These are phyloP conservation scores for Chlamydomonas urium DNA, from an alignment of 139 green algal genomes.

Conservation along the genomic window DNA sequence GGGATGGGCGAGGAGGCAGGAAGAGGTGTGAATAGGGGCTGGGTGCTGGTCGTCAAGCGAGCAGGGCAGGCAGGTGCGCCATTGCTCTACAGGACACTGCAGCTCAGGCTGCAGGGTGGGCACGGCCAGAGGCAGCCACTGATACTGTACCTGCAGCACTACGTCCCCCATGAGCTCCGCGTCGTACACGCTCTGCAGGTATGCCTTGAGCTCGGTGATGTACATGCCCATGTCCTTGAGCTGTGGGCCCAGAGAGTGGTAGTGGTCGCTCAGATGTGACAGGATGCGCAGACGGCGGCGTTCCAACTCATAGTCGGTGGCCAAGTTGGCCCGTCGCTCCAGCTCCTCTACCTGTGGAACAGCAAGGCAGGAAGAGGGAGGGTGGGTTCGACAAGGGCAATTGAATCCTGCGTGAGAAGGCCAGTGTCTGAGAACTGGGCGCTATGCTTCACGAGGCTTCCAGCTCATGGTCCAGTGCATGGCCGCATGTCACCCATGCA, in stretches of 20 bases:
- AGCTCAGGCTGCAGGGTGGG: too few species aligned
- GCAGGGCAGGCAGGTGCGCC: too few species aligned
- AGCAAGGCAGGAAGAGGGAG: background rate
- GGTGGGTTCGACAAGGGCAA: background rate
- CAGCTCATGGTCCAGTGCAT: constrained; percentile 1
- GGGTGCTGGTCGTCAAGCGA: too few species aligned
- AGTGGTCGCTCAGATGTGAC: constrained; percentile 20
- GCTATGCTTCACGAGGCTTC: background rate
- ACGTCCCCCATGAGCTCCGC: constrained; percentile 32
- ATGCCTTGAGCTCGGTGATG: constrained; percentile 30
- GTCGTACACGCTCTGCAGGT: constrained; percentile 43
- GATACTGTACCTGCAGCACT: constrained; percentile 19
- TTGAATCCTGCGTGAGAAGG: background rate
- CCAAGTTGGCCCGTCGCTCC: constrained; percentile 13
- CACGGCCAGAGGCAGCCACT: too few species aligned
- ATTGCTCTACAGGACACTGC: too few species aligned
- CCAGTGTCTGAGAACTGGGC: background rate
- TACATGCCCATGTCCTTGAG: constrained; percentile 18
- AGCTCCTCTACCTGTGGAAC: constrained; percentile 30
- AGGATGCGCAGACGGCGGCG: constrained; percentile 25
- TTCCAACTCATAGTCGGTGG: constrained; percentile 24
- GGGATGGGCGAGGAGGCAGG: background rate
- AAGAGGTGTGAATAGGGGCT: too few species aligned
- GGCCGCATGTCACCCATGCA: background rate
- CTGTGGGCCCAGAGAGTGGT: background rate